Base-by-base conservation (phyloP, 441 rosid genomes). In the Croton laevigatus region DNA sequence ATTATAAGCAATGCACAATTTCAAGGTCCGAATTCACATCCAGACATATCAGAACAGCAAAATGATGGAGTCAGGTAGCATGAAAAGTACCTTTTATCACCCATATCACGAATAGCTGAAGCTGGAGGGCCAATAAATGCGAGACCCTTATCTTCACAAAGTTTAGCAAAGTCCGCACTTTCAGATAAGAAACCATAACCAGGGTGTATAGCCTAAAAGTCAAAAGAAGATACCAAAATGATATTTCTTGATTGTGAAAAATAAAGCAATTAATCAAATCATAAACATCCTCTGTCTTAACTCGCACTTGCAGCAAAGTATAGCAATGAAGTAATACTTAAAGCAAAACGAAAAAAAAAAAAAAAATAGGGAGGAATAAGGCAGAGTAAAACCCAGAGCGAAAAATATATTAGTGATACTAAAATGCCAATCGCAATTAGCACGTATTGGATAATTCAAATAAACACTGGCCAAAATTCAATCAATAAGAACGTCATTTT, bases 121-220 rank as follows among this genome's bases (percentile, higher is more conserved):
- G 88, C 87, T n/a, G 97, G 97, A 71, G 97, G 97, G 42, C 98
- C 97, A 80, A 94, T 82, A 78, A 91, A 91, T n/a, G 81, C 72
- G 59, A 94, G 78, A 54, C 91, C 94, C 67, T 87, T 87, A 51
- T 90, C 96, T 79, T 86, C 93, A 80, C 97, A 91, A 62, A 91
- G 94, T 69, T 81, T 84, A 54, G 97, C 94, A 77, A 94, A 94
- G 32, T 88, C 86, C 6, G 94, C 81, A 76, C 97, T 89, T 81
- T 94, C 97, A 5, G 96, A 91, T 72, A 91, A 75, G 85, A 91
- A 94, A 22, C 98, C 98, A 65, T 90, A 94, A 49, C 97, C 97
- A 66, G 98, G 97, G 77, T 89, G 97, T 73, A 94, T 81, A 72
- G 97, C 97, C 99, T 94, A 79, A 71, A 68, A 23, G 75, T 51